A percentile compares a stretch with the other conserved stretches of the same genome.
These are phyloP conservation scores for Jackrogersella multiformis DNA, from an alignment of 495 filamentous ascomycete genomes.

Conservation along the genomic window DNA sequence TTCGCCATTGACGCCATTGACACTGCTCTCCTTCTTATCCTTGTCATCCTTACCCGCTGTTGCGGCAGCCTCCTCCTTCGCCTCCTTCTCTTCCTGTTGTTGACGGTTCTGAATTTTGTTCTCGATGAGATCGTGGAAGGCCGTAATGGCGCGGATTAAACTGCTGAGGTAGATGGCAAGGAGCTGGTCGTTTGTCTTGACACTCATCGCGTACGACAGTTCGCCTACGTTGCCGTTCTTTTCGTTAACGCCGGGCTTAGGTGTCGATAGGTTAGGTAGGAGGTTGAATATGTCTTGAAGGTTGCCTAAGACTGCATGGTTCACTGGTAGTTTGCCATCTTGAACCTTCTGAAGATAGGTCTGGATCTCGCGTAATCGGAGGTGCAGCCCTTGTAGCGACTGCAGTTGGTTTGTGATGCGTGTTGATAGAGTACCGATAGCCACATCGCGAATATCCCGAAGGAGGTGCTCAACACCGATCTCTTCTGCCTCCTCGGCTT, in stretches of 20 bases:
- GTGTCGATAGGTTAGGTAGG: conserved; percentile 93
- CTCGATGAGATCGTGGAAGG: conserved; percentile 98
- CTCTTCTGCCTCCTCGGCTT: conserved; percentile 98
- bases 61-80: conserved; percentile 69
- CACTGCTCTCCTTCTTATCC: conserved; percentile 70
- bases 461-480: conserved; percentile 98
- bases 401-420: conserved; percentile 97
- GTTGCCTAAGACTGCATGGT: conserved; percentile 96
- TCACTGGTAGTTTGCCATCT: conserved; percentile 89
- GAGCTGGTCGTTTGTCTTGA: conserved; percentile 99
- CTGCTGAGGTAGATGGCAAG: conserved; percentile 97
- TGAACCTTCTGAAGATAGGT: conserved; percentile 96
- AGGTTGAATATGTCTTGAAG: conserved; percentile 99
- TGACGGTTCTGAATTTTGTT: conserved; percentile 99
- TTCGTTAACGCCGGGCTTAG: conserved; percentile 63
- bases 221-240: conserved; percentile 76
- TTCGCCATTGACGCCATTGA: conserved; percentile 67
- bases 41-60: conserved; percentile 58
- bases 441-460: conserved; percentile 97
- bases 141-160: conserved; percentile 96
- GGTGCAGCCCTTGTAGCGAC: conserved; percentile 94
- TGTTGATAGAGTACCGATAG: conserved; percentile 97
- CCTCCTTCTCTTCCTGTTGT: conserved; percentile 93
- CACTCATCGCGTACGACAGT: conserved; percentile 90
- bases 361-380: conserved; percentile 94